Evolutionary conservation across 2,329 filamentous ascomycete genomes (phyloP).

Genomic region (Macrophomina pseudophaseolina): DNA sequence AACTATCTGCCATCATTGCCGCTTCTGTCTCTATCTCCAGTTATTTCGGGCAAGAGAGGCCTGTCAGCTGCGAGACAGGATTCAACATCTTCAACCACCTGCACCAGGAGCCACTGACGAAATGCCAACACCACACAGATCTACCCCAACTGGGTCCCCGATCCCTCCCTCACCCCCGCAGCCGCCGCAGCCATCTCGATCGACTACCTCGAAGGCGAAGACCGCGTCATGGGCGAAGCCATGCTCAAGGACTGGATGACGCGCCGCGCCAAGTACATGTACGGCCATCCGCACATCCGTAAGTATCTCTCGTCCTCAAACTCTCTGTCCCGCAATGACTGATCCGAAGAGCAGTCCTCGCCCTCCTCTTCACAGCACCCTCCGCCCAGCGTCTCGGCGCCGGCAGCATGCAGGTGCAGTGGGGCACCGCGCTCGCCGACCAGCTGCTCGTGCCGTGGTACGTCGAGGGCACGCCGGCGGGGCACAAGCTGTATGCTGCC

Average conservation of each 20-base stretch:
- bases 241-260: constrained; percentile 2
- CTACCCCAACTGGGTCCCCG: constrained; percentile 18
- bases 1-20: background rate
- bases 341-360: constrained; percentile 28
- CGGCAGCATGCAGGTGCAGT: constrained; percentile 29
- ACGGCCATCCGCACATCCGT: constrained; percentile 18
- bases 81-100: too few species aligned
- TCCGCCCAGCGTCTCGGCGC: constrained; percentile 30
- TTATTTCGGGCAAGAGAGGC: too few species aligned
- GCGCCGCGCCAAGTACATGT: constrained; percentile 1
- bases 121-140: background rate
- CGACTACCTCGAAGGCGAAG: constrained; percentile 2
- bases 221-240: background rate
- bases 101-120: background rate
- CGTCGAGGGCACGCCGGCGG: constrained; percentile 17
- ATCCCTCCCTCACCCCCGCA: background rate
- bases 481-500: constrained; percentile 3
- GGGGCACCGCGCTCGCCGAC: constrained; percentile 31
- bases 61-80: too few species aligned
- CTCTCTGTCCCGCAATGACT: background rate
- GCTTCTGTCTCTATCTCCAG: background rate
- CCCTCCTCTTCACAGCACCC: constrained; percentile 32
- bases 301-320: background rate
- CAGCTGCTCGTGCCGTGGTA: constrained; percentile 12
- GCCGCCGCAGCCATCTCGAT: background rate